phyloP scores from a whole-genome alignment of 1,284 basidiomycete genomes.

The Puccinia sorghi region DNA sequence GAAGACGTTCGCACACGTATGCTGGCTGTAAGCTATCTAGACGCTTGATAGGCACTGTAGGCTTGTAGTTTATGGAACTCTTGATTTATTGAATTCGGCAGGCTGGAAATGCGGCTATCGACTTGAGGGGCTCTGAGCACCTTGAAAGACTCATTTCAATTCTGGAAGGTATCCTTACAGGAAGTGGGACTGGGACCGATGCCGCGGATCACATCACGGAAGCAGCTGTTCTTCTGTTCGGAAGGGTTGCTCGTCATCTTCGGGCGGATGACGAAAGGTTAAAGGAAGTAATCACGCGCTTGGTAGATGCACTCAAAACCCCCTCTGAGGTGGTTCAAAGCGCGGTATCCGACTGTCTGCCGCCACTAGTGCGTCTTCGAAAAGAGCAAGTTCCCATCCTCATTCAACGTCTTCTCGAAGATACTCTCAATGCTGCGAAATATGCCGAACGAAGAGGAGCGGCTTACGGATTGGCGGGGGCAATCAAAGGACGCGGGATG shows the following conservation, averaged over 20 bases:
- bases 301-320: slow-evolving; percentile 87
- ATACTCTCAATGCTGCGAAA: slow-evolving; percentile 75
- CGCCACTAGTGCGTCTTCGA: slow-evolving; percentile 79
- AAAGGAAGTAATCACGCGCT: slow-evolving; percentile 80
- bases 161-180: slow-evolving; percentile 73
- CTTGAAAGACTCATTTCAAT: slow-evolving; percentile 76
- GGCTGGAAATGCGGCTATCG: slow-evolving; percentile 79
- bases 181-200: slow-evolving; percentile 61
- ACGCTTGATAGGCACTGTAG: not conserved
- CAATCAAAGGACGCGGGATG: slow-evolving; percentile 86
- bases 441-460: slow-evolving; percentile 91
- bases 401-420: slow-evolving; percentile 73
- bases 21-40: slow-evolving; percentile 63
- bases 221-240: slow-evolving; percentile 90
- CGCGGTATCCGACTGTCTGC: slow-evolving; percentile 85
- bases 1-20: slow-evolving; percentile 80
- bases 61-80: not conserved
- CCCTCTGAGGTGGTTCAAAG: slow-evolving; percentile 96
- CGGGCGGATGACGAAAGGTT: slow-evolving; percentile 74
- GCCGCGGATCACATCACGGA: slow-evolving; percentile 86
- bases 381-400: slow-evolving; percentile 65
- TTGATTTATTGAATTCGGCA: slow-evolving; percentile 8
- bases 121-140: slow-evolving; percentile 74
- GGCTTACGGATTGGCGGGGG: slow-evolving; percentile 91
- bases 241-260: slow-evolving; percentile 86